Evolutionary conservation across 1,139 yeast species (phyloP).

Genomic region (Kurtzmaniella quercitrusa): DNA sequence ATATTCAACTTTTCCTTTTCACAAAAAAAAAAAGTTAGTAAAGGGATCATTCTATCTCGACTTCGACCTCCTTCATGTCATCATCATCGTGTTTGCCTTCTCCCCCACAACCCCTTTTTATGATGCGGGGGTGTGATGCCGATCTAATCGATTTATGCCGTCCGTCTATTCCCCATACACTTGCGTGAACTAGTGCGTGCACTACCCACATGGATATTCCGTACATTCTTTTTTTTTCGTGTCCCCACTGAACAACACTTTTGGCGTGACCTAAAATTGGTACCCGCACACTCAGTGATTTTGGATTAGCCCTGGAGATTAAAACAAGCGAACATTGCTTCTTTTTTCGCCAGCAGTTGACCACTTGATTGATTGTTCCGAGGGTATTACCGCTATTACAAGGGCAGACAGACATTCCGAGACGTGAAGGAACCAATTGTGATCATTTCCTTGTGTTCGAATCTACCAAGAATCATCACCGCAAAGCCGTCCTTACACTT

Average conservation of each 20-base stretch:
- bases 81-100: too few relatives aligned
- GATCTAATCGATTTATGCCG: not conserved
- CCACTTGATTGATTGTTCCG: not conserved
- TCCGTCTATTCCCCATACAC: not conserved
- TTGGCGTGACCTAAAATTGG: conserved; percentile 8
- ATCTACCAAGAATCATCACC: too few relatives aligned
- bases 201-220: not conserved
- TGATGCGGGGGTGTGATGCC: not conserved
- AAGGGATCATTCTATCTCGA: too few relatives aligned
- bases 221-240: conserved; percentile 3
- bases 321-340: conserved; percentile 1
- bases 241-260: conserved; percentile 4
- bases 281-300: conserved; percentile 5
- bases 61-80: too few relatives aligned
- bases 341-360: conserved; percentile 1
- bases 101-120: too few relatives aligned
- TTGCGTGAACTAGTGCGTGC: not conserved
- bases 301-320: not conserved
- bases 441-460: too few relatives aligned
- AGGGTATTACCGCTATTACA: not conserved
- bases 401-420: too few relatives aligned
- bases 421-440: too few relatives aligned
- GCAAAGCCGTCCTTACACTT: too few relatives aligned
- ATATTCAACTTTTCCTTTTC: too few relatives aligned
- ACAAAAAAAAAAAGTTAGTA: too few relatives aligned